A percentile compares a stretch with the other conserved stretches of the same genome.
Evolutionary conservation across 352 stramenopile species (phyloP).

Genomic region (Phytophthora vignae): DNA sequence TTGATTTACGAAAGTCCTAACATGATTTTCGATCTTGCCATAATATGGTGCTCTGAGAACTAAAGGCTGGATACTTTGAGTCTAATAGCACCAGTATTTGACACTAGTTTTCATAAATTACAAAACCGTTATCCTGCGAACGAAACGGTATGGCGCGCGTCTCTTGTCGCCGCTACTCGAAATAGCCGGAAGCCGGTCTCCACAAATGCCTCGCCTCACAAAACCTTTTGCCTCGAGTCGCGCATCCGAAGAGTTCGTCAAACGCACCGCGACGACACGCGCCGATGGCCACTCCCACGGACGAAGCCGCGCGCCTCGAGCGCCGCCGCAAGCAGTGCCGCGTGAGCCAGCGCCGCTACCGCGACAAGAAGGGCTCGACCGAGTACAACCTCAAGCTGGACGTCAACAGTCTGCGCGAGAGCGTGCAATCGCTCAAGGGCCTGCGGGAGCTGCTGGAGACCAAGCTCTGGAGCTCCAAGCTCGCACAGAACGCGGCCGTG

Average conservation of each 20-base stretch:
- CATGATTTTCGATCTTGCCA: not conserved
- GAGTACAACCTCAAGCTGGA: constrained; percentile 79
- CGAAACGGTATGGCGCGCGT: constrained; percentile 27
- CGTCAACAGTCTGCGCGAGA: constrained; percentile 70
- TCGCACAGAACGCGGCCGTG: constrained; percentile 47
- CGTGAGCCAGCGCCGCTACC: constrained; percentile 78
- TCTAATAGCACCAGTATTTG: not conserved
- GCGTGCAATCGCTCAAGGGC: constrained; percentile 60
- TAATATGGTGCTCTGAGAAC: not conserved
- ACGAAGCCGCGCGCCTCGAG: constrained; percentile 44
- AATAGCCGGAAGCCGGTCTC: not conserved
- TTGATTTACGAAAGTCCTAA: not conserved
- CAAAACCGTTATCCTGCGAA: constrained; percentile 6
- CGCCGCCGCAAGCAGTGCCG: constrained; percentile 71
- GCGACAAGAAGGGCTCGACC: constrained; percentile 71
- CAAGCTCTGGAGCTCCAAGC: constrained; percentile 59
- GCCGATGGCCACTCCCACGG: constrained; percentile 15
- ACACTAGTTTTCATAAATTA: not conserved
- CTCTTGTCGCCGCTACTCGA: constrained; percentile 8
- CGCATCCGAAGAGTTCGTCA: not conserved
- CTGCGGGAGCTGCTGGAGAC: constrained; percentile 53
- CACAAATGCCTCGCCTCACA: constrained; percentile 12
- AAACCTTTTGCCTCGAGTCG: constrained; percentile 12
- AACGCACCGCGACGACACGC: not conserved
- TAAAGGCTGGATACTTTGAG: not conserved